Evolutionary conservation across 2,329 filamentous ascomycete genomes (phyloP).

Genomic region (Chrysosphaeria jannelii): DNA sequence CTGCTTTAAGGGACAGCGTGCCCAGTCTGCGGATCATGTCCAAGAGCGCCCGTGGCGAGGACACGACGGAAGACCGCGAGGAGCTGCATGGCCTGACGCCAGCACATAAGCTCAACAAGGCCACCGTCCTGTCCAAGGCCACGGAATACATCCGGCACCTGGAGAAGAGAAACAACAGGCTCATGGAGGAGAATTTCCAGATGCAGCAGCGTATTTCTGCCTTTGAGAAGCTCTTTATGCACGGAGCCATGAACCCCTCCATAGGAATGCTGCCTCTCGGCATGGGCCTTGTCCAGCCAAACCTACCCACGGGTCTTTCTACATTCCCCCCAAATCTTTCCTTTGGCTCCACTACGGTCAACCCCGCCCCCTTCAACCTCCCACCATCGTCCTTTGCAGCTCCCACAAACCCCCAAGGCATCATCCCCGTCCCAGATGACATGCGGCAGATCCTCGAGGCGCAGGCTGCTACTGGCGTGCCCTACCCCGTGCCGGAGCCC

Average conservation of each 20-base stretch:
- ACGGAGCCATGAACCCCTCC: conserved; percentile 25
- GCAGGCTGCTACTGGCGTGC: conserved; percentile 21
- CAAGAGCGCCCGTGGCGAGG: conserved; percentile 36
- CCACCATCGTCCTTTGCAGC: too few relatives aligned
- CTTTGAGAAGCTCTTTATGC: conserved; percentile 52
- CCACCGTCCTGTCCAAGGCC: conserved; percentile 83
- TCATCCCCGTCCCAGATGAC: conserved; percentile 35
- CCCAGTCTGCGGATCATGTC: conserved; percentile 67
- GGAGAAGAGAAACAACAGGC: conserved; percentile 61
- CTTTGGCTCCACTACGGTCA: too few relatives aligned
- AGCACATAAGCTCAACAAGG: conserved; percentile 88
- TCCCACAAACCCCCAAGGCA: conserved; percentile 18
- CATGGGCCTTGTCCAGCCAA: too few relatives aligned
- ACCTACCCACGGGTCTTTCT: too few relatives aligned
- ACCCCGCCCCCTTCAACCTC: too few relatives aligned
- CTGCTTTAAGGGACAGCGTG: conserved; percentile 69
- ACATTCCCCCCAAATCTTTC: too few relatives aligned
- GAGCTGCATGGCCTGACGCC: conserved; percentile 58
- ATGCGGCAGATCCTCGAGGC: conserved; percentile 31
- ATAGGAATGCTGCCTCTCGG: conserved; percentile 11
- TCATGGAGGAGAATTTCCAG: conserved; percentile 51
- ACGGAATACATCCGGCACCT: conserved; percentile 89
- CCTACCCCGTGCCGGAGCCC: conserved; percentile 16
- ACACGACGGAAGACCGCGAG: conserved; percentile 43
- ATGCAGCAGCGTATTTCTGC: conserved; percentile 52